Base-by-base conservation (phyloP, 306 rosid genomes). In the Sphenostylis stenocarpa region DNA sequence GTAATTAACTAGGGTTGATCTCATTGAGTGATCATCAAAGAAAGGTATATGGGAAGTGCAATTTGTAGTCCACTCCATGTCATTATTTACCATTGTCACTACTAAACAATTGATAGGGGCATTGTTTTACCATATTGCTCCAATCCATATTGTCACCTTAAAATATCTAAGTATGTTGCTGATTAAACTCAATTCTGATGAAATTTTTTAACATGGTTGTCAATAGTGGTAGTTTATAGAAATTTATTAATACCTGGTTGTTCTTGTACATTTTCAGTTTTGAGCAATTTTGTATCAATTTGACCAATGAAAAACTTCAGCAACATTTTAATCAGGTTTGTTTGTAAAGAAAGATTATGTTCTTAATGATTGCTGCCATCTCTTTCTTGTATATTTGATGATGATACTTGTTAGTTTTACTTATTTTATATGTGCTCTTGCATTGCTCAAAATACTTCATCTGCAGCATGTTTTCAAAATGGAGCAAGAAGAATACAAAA, bases 401-500 rank as follows among this genome's bases (percentile, higher is more conserved):
- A 9, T 11, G 20, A 47, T 67, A 31, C 64, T 20, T 29, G 19
- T 33, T n/a, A n/a, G 8, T 9, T 62, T 34, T 33, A 3, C 26
- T 61, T 19, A 43, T 33, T 65, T 67, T 63, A 72, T 21, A 21
- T 7, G 16, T 57, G 52, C 21, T 72, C 61, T 66, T 80, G 28
- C 76, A 70, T 82, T 77, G 73, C 69, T 39, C 29, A 61, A 76
- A 76, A 81, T 83, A 72, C 78, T 57, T 78, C 31, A 33, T 82
- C 70, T 75, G 85, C 99, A 96, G 99, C 99, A 96, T 33, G 99
- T 96, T 76, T 96, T 96, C 87, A 96, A 96, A 86, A 96, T 96
- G 99, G 99, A 96, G 90, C 99, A 96, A 93, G 99, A 96, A 86
- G 99, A 96, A 82, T 96, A 96, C 85, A 88, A 95, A 75, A 96